These are phyloP conservation scores for Vaccinium corymbosum DNA, from an alignment of 148 eudicot species.

Conservation along the genomic window DNA sequence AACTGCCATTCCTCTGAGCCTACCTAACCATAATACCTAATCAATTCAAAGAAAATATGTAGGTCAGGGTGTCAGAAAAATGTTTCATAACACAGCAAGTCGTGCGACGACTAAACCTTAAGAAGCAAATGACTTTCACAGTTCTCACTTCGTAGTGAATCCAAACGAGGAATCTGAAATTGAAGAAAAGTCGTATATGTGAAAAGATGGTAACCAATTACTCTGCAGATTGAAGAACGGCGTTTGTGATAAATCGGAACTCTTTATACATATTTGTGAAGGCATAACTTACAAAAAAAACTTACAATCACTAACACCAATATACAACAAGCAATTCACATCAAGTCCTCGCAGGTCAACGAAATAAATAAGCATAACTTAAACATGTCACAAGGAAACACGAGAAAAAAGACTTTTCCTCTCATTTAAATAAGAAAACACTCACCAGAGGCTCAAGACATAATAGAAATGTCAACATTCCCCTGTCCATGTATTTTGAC, in stretches of 20 bases:
- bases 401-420: constrained; percentile 7
- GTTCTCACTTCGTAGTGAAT: background rate
- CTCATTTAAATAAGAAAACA: constrained; percentile 29
- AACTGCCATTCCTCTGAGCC: background rate
- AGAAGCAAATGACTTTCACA: background rate
- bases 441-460: constrained; percentile 35
- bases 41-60: background rate
- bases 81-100: background rate
- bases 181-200: background rate
- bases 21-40: background rate
- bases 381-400: constrained; percentile 22
- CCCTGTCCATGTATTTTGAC: constrained; percentile 25
- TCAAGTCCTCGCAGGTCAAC: constrained; percentile 18
- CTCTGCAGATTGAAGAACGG: background rate
- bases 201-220: background rate
- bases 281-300: constrained; percentile 17
- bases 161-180: background rate
- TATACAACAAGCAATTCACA: constrained; percentile 20
- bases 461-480: constrained; percentile 30
- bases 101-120: background rate
- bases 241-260: background rate
- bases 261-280: constrained; percentile 4
- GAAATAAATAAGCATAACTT: constrained; percentile 20
- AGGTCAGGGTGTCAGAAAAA: background rate
- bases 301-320: constrained; percentile 17